Evolutionary conservation across 805 yeast species (phyloP).

Genomic region (Ogataea thermomethanolica): DNA sequence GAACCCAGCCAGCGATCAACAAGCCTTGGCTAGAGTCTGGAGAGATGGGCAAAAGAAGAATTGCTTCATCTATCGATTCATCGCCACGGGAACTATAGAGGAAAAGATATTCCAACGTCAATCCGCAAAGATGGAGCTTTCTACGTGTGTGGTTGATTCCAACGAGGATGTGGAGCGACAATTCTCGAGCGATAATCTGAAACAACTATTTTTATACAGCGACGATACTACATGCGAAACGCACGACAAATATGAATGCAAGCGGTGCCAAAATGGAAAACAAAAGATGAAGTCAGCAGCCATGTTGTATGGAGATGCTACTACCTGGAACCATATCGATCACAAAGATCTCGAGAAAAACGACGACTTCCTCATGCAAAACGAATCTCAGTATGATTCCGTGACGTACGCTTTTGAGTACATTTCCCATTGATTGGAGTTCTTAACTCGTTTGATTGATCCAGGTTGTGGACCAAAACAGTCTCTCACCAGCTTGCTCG

Average conservation of each 20-base stretch:
- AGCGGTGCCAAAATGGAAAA: conserved; percentile 62
- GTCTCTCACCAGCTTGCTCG: conserved; percentile 42
- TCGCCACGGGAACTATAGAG: conserved; percentile 92
- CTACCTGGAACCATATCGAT: conserved; percentile 92
- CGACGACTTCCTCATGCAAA: conserved; percentile 73
- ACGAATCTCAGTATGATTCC: conserved; percentile 65
- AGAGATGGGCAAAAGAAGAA: conserved; percentile 98
- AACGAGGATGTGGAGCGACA: conserved; percentile 91
- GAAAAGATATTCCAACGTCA: conserved; percentile 96
- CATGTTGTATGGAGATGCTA: conserved; percentile 96
- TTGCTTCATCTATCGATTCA: conserved; percentile 91
- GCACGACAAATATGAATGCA: conserved; percentile 87
- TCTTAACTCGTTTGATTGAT: conserved; percentile 36
- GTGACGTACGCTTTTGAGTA: conserved; percentile 90
- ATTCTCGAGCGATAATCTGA: conserved; percentile 77
- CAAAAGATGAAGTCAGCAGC: conserved; percentile 71
- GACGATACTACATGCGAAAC: conserved; percentile 77
- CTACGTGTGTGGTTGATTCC: conserved; percentile 96
- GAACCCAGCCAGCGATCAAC: conserved; percentile 99
- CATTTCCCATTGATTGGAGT: conserved; percentile 56
- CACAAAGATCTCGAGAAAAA: conserved; percentile 58
- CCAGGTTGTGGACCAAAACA: conserved; percentile 79
- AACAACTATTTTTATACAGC: conserved; percentile 69
- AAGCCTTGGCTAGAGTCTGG: conserved; percentile 97
- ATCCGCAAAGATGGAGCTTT: conserved; percentile 85